Conservation (phyloP, 208 protist genomes). For the Wallacemonas rigidus region DNA sequence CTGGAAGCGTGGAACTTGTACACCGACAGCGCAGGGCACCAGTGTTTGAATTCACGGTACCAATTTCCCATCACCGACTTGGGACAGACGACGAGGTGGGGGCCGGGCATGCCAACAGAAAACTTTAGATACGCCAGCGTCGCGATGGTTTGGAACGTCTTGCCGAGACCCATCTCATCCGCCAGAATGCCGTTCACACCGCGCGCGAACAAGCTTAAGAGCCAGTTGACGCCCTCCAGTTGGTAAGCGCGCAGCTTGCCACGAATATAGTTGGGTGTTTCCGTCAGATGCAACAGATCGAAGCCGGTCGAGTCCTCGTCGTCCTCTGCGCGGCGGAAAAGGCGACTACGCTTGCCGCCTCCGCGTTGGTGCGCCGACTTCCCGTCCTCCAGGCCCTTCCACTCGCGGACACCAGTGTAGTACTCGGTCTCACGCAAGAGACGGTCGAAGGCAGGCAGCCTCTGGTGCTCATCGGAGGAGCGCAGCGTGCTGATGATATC, state of each 20-base stretch:
- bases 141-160: conserved; percentile 97
- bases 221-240: conserved; percentile 98
- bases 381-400: conserved; percentile 30
- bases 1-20: conserved; percentile 95
- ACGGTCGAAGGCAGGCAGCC: conserved; percentile 70
- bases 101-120: conserved; percentile 87
- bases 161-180: conserved; percentile 99
- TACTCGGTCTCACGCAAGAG: conserved; percentile 85
- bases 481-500: conserved; percentile 67
- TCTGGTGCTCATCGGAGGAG: conserved; percentile 58
- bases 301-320: conserved; percentile 53
- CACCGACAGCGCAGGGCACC: conserved; percentile 93
- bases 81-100: conserved; percentile 97
- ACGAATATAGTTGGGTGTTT: conserved; percentile 88
- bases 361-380: conserved; percentile 20
- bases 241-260: conserved; percentile 97
- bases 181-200: conserved; percentile 99
- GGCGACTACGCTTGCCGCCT: conserved; percentile 20
- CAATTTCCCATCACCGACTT: conserved; percentile 98
- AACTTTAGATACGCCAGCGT: conserved; percentile 96
- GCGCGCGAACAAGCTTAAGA: conserved; percentile 95
- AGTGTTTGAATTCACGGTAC: conserved; percentile 96
- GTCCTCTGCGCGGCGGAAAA: conserved; percentile 26
- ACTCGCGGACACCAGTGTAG: conserved; percentile 84
- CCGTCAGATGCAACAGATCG: conserved; percentile 72